Conservation (phyloP, 257 asterid species). For the Linaria vulgaris region DNA sequence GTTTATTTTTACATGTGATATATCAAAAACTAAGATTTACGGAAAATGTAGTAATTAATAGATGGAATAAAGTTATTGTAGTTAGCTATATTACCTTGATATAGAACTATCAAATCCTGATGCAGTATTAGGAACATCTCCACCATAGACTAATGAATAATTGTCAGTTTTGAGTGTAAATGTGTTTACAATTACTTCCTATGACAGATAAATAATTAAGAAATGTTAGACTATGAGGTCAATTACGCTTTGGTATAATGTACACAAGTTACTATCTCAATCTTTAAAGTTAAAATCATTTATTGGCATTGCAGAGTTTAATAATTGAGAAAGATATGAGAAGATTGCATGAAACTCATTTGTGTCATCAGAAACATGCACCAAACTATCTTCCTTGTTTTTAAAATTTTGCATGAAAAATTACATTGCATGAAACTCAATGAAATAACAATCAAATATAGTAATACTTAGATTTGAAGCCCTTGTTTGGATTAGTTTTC, state of each 20-base stretch:
- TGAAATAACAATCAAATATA: too few relatives aligned
- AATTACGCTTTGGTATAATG: not conserved
- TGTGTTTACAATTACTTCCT: constrained; percentile 42
- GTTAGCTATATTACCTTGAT: constrained; percentile 35
- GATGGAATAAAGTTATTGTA: not conserved
- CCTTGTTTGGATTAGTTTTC: too few relatives aligned
- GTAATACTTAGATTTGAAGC: too few relatives aligned
- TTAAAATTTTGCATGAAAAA: too few relatives aligned
- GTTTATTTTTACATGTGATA: not conserved
- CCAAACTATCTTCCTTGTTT: too few relatives aligned
- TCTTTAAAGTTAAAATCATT: too few relatives aligned
- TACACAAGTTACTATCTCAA: too few relatives aligned
- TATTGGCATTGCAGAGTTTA: too few relatives aligned
- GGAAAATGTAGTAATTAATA: too few relatives aligned
- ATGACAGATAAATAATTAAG: not conserved
- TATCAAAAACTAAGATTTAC: not conserved
- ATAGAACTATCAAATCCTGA: constrained; percentile 32
- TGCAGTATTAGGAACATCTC: constrained; percentile 40
- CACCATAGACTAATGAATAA: constrained; percentile 43
- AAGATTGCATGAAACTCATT: constrained; percentile 17
- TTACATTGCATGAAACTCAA: too few relatives aligned
- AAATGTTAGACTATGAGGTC: not conserved
- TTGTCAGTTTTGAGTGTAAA: constrained; percentile 17
- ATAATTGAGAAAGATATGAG: too few relatives aligned
- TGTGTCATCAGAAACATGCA: too few relatives aligned